A percentile compares a stretch with the other conserved stretches of the same genome.
phyloP scores from a whole-genome alignment of 148 eudicot species.

The Camellia japonica region DNA sequence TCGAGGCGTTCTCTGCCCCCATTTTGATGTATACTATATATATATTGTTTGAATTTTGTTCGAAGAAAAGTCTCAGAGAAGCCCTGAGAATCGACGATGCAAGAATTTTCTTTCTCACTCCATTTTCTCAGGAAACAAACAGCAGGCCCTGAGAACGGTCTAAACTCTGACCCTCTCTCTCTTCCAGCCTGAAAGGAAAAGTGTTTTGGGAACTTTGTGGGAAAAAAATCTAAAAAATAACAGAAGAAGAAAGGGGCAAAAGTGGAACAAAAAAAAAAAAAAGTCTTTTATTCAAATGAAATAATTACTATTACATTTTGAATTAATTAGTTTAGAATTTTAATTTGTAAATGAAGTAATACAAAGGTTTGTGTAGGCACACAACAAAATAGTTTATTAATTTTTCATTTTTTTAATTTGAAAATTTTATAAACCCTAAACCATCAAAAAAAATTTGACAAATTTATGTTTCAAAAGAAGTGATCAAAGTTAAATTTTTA shows the following conservation, averaged over 20 bases:
- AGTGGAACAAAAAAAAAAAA: neutral
- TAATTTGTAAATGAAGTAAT: too few relatives aligned
- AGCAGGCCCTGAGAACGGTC: neutral
- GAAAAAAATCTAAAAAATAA: neutral
- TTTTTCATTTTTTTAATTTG: too few relatives aligned
- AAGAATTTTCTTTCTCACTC: neutral
- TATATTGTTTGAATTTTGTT: neutral
- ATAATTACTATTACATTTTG: too few relatives aligned
- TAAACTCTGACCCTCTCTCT: neutral
- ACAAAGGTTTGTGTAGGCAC: too few relatives aligned
- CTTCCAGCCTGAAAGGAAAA: neutral
- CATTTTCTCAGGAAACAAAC: conserved; percentile 5
- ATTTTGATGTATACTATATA: conserved; percentile 10
- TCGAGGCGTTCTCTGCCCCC: conserved; percentile 36
- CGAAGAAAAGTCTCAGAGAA: neutral
- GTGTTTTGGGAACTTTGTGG: neutral
- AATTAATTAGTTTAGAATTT: too few relatives aligned
- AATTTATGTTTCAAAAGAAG: too few relatives aligned
- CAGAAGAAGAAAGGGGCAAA: neutral
- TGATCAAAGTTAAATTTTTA: too few relatives aligned
- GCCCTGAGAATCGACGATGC: neutral
- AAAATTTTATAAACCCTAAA: too few relatives aligned
- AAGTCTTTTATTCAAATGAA: too few relatives aligned
- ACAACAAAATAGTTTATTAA: too few relatives aligned
- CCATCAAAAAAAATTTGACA: too few relatives aligned